These are phyloP conservation scores for Cydonia oblonga DNA, from an alignment of 331 rosid genomes.

Conservation along the genomic window DNA sequence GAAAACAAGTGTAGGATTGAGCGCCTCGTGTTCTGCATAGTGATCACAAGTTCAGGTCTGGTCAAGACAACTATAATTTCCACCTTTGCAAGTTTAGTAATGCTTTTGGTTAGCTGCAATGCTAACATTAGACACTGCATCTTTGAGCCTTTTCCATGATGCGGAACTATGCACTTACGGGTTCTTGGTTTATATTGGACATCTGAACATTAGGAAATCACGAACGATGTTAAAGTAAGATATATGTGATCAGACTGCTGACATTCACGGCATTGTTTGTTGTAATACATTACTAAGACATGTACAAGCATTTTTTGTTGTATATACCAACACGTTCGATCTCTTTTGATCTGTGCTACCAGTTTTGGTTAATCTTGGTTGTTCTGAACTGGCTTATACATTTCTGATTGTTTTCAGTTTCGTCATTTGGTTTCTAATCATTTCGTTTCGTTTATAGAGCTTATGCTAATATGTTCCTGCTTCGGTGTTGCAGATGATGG, in stretches of 20 bases:
- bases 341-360: background rate
- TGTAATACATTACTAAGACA: background rate
- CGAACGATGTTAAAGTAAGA: background rate
- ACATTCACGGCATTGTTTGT: background rate
- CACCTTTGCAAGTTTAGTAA: background rate
- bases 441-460: background rate
- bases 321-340: background rate
- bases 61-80: background rate
- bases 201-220: background rate
- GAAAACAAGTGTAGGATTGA: too few relatives aligned
- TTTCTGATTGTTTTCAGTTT: background rate
- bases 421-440: background rate
- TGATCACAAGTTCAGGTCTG: background rate
- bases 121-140: background rate
- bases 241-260: background rate
- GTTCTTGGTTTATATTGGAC: background rate
- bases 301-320: background rate
- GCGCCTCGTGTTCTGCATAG: too few relatives aligned
- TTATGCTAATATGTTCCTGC: background rate
- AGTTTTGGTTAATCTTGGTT: background rate
- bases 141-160: background rate
- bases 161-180: background rate
- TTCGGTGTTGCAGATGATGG: constrained; percentile 47
- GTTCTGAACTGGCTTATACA: background rate
- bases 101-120: background rate